phyloP scores from a whole-genome alignment of 108 stramenopile species.

The Tribonema minus region DNA sequence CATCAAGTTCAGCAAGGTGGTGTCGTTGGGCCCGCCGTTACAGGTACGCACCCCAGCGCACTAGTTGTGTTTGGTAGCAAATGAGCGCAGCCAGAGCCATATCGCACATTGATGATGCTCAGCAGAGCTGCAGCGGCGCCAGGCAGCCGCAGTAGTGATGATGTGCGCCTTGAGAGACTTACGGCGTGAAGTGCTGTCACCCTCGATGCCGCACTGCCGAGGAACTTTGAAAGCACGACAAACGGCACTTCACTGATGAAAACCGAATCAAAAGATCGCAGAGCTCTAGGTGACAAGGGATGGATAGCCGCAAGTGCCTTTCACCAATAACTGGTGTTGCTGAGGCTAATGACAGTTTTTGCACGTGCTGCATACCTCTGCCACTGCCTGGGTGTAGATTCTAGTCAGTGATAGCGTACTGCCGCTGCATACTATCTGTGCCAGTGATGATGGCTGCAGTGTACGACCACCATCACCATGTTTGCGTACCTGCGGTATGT shows the following conservation, averaged over 20 bases:
- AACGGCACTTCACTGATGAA: too few species aligned
- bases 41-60: too few species aligned
- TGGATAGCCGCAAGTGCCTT: too few species aligned
- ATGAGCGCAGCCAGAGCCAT: too few species aligned
- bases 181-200: background rate
- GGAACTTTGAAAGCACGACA: too few species aligned
- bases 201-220: background rate
- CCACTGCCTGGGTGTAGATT: background rate
- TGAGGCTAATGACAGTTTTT: too few species aligned
- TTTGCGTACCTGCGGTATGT: background rate
- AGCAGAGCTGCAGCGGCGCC: constrained; percentile 70
- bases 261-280: too few species aligned
- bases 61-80: too few species aligned
- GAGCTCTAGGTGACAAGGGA: too few species aligned
- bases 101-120: constrained; percentile 76
- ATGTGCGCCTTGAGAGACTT: background rate
- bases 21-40: constrained; percentile 80
- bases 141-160: background rate
- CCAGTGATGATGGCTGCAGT: background rate
- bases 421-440: background rate
- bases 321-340: too few species aligned
- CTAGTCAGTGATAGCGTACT: background rate
- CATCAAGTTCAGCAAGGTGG: constrained; percentile 67
- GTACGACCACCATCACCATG: constrained; percentile 55
- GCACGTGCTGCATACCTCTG: background rate